phyloP scores from a whole-genome alignment of 306 rosid species.

The Acacia crassicarpa region DNA sequence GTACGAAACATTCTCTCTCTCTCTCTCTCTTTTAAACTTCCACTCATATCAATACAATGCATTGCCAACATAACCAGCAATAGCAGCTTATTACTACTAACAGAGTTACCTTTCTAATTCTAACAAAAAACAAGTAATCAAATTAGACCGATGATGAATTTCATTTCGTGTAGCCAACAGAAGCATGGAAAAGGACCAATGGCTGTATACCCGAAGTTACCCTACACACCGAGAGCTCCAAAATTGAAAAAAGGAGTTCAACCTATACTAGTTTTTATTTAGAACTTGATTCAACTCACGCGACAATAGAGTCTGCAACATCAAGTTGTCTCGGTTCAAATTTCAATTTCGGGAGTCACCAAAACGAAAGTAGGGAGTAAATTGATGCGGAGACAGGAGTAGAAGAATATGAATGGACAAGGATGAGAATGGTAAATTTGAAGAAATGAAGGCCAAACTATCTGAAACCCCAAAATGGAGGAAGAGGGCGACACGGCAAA shows the following conservation, averaged over 20 bases:
- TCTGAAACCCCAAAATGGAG: not conserved
- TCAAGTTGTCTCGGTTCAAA: not conserved
- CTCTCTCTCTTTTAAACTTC: not conserved
- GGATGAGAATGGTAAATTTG: not conserved
- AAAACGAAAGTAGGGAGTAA: not conserved
- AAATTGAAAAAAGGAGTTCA: not conserved
- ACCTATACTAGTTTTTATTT: not conserved
- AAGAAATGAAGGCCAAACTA: not conserved
- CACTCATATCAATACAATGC: not conserved
- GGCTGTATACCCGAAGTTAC: not conserved
- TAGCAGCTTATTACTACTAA: not conserved
- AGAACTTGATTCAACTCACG: not conserved
- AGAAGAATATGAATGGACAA: not conserved
- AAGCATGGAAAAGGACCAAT: not conserved
- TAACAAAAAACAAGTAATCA: not conserved
- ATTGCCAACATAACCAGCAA: not conserved
- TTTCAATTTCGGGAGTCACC: not conserved
- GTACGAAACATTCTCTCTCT: not conserved
- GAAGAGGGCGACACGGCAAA: not conserved
- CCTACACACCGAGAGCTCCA: not conserved
- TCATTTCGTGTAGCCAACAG: not conserved
- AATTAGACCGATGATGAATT: not conserved
- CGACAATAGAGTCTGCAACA: not conserved
- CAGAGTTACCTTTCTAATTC: not conserved
- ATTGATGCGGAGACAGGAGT: not conserved